Base-by-base conservation (phyloP, 2,329 filamentous ascomycete genomes). In the Diplocarpon rosae region DNA sequence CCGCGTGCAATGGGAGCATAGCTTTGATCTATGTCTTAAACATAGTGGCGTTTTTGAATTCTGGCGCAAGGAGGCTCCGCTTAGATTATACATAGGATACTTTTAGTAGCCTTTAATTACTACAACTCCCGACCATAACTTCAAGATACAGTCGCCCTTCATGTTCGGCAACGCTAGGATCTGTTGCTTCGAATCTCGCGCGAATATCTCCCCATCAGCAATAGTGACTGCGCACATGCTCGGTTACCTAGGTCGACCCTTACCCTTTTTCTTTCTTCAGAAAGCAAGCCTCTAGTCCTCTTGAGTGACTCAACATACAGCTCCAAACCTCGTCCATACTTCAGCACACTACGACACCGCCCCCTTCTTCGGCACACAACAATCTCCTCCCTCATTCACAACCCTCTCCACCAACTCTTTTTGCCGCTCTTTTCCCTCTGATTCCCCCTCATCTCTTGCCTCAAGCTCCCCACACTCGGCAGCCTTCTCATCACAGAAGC, bases 401-500 rank as follows among this genome's bases (percentile, higher is more conserved):
- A 66, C 72, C n/a, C 61, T 61, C 53, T 73, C 68, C 12, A 69
- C 70, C 36, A 77, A 59, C 3, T 64, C 63, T 43, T 61, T 65
- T 24, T 24, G 4, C 31, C 65, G 47, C n/a, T 20, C 15, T 15
- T 38, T 48, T 13, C 43, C 36, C 30, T 43, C 42, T 34, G 39
- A 20, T 11, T 45, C 43, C 37, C 37, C 47, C 13, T 40, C 43
- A 14, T 49, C 47, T 13, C 5, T 5, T 32, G 15, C 39, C 57
- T 62, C 32, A 20, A 58, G 54, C 60, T 81, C 79, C 30, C 75
- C 76, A 58, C 78, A 72, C 50, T 73, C 69, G 13, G 53, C 57
- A 24, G 76, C 79, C 6, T 77, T 62, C 17, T 66, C 59, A 60
- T 85, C 82, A 56, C 81, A 85, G 48, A 75, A 66, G 5, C 60